A percentile compares a stretch with the other conserved stretches of the same genome.
Conservation (phyloP, 2,329 filamentous ascomycete species). For the Penicillium sumatraense region DNA sequence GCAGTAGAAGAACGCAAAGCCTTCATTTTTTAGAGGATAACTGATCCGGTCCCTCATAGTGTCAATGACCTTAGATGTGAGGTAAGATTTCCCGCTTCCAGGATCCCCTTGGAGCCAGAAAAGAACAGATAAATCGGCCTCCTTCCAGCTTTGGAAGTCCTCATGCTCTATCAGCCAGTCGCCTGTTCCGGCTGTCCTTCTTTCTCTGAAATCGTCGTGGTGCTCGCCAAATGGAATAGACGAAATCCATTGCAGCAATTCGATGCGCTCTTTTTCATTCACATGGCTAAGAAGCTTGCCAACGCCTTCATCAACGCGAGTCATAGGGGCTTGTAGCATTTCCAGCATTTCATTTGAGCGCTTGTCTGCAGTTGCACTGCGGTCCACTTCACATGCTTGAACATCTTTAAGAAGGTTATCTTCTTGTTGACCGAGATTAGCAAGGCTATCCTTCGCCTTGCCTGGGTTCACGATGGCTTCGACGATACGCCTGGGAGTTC, state of each 20-base stretch:
- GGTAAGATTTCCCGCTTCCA: constrained; percentile 34
- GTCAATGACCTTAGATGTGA: constrained; percentile 33
- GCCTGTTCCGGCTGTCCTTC: constrained; percentile 17
- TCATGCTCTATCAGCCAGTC: constrained; percentile 23
- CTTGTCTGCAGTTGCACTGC: constrained; percentile 8
- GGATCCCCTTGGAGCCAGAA: constrained; percentile 27
- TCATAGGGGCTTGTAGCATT: constrained; percentile 4
- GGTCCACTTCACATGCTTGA: constrained; percentile 10
- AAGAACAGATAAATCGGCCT: constrained; percentile 21
- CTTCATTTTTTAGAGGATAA: too few species aligned
- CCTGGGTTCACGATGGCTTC: constrained; percentile 14
- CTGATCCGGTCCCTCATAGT: constrained; percentile 9
- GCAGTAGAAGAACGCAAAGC: constrained; percentile 13
- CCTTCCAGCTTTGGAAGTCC: constrained; percentile 19
- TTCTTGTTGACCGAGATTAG: constrained; percentile 6
- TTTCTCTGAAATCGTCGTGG: constrained; percentile 14
- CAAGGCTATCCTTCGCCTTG: constrained; percentile 7
- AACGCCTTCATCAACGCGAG: constrained; percentile 10
- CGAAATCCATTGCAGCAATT: constrained; percentile 25
- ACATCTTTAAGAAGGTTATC: constrained; percentile 9
- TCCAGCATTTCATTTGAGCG: constrained; percentile 2
- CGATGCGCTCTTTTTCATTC: not conserved
- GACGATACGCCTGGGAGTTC: constrained; percentile 6
- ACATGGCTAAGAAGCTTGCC: constrained; percentile 6
- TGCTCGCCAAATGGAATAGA: constrained; percentile 19